These are phyloP conservation scores for Fusarium clavum DNA, from an alignment of 2,329 filamentous ascomycete species.

Conservation along the genomic window DNA sequence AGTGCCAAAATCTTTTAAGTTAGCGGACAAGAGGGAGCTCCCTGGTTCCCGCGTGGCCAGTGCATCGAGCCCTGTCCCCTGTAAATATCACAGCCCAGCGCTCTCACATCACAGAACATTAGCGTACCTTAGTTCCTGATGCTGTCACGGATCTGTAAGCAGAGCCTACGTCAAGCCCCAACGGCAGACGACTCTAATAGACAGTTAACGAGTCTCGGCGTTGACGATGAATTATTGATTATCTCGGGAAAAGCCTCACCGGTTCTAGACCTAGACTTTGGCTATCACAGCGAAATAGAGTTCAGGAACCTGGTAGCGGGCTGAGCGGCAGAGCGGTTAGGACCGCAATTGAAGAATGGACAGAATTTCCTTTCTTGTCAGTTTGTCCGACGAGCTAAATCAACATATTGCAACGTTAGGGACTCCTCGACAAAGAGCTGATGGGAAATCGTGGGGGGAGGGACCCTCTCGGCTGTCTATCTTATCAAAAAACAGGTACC, in stretches of 20 bases:
- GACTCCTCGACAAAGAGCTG: conserved; percentile 20
- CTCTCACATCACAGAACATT: not conserved
- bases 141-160: conserved; percentile 17
- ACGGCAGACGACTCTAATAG: conserved; percentile 2
- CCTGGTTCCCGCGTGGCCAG: conserved; percentile 43
- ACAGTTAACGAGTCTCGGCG: conserved; percentile 8
- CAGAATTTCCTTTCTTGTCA: conserved; percentile 37
- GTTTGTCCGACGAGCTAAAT: conserved; percentile 35
- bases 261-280: conserved; percentile 29
- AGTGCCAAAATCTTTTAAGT: conserved; percentile 26
- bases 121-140: conserved; percentile 23
- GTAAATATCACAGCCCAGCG: not conserved
- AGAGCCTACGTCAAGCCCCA: conserved; percentile 13
- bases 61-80: conserved; percentile 27
- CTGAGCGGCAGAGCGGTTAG: conserved; percentile 31
- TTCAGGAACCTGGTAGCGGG: conserved; percentile 29
- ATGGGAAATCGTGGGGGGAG: conserved; percentile 38
- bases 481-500: conserved; percentile 33
- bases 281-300: conserved; percentile 17
- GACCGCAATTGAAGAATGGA: conserved; percentile 21
- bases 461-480: conserved; percentile 31
- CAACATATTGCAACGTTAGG: conserved; percentile 24
- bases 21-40: conserved; percentile 35
- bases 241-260: conserved; percentile 16
- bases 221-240: conserved; percentile 8